These are phyloP conservation scores for Alternaria brassicae DNA, from an alignment of 2,329 filamentous ascomycete genomes.

Conservation along the genomic window DNA sequence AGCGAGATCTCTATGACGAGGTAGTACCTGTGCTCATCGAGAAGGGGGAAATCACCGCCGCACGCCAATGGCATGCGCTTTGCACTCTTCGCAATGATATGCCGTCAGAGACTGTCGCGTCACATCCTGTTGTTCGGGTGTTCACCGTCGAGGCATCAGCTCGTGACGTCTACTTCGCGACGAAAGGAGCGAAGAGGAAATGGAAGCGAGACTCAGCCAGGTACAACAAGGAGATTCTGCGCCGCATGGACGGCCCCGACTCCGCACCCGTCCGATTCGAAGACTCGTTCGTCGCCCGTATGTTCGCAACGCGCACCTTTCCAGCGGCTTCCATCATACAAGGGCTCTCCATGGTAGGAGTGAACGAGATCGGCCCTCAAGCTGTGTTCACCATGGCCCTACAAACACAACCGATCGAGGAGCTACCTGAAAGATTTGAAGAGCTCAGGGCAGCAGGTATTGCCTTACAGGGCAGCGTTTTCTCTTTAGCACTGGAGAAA, in stretches of 20 bases:
- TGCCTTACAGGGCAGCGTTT: slow-evolving; percentile 66
- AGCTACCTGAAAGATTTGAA: slow-evolving; percentile 65
- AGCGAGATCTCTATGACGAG: slow-evolving; percentile 53
- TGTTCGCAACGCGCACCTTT: slow-evolving; percentile 80
- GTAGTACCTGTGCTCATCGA: slow-evolving; percentile 48
- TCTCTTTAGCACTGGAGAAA: slow-evolving; percentile 68
- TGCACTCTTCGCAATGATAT: slow-evolving; percentile 48
- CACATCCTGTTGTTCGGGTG: slow-evolving; percentile 37
- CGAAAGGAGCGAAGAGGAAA: slow-evolving; percentile 10
- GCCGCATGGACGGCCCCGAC: slow-evolving; percentile 50
- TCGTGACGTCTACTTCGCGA: slow-evolving; percentile 12
- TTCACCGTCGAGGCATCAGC: slow-evolving; percentile 38
- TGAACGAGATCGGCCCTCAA: slow-evolving; percentile 74
- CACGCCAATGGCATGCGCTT: slow-evolving; percentile 52
- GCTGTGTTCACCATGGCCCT: slow-evolving; percentile 79
- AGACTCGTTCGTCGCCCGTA: slow-evolving; percentile 76
- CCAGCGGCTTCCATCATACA: slow-evolving; percentile 75
- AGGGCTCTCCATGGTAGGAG: slow-evolving; percentile 72
- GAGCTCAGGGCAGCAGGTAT: slow-evolving; percentile 70
- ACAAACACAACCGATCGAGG: slow-evolving; percentile 64
- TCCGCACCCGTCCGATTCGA: slow-evolving; percentile 55
- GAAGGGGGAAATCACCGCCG: slow-evolving; percentile 28
- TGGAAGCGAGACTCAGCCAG: slow-evolving; percentile 14
- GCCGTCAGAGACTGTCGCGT: slow-evolving; percentile 45
- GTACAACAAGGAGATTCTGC: slow-evolving; percentile 44